Evolutionary conservation across 2,329 filamentous ascomycete species (phyloP), one percentile per base, ranked within the genome.

Genomic region (Dactylellina leptospora): DNA sequence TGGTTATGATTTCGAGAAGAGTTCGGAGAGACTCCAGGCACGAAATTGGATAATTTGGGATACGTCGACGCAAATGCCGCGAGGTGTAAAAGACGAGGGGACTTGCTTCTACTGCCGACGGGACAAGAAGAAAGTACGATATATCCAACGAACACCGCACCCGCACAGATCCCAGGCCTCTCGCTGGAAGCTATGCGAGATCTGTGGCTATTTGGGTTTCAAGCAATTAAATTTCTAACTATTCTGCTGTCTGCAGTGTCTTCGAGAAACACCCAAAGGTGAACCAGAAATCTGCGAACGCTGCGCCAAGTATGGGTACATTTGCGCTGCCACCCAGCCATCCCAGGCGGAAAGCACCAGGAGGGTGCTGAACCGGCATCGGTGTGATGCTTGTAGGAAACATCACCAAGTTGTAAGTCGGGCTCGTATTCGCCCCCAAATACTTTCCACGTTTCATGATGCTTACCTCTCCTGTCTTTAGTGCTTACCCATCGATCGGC

Each of bases 1-100:
- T 59, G 68, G 68, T 72, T 64, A 72, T 72, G 68, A 64, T 72
- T 64, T 72, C 68, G 68, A 72, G 68, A 71, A 63, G 40, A 64
- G 68, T 33, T 59, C 53, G 68, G 59, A 53, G 54, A 51, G 68
- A 58, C 62, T 72, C 53, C 53, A 72, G 68, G 68, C 68, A 72
- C 68, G 59, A 72, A 72, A 72, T 72, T 72, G 68, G 68, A 63
- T 72, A 72, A 55, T 53, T 45, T 40, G 40, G 48, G 59, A 53
- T 38, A 60, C 30, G 45, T 36, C 28, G 28, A 64, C 59, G 53
- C 55, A 50, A 64, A 72, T 72, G 68, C 68, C 68, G 68, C 64
- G 68, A 64, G 68, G 68, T 64, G 68, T 72, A 55, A 72, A 72
- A 28, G 68, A 72, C 68, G 68, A 72, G 51, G 68, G 68, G 38